Evolutionary conservation across 2,329 filamentous ascomycete species (phyloP).

Genomic region (Colletotrichum lupini): DNA sequence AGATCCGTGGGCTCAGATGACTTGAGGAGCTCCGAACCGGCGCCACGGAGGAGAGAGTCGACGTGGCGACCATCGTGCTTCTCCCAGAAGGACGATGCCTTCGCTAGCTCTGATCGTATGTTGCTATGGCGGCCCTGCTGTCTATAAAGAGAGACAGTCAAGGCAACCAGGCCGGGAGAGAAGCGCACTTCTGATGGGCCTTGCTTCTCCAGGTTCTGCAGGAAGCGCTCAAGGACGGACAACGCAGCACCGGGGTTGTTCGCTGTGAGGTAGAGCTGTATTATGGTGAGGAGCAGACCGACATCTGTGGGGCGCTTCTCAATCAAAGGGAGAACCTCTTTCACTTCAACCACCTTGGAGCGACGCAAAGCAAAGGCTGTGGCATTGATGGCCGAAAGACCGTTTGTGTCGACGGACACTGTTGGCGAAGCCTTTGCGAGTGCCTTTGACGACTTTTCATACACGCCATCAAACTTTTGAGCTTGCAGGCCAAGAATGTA

Average conservation of each 20-base stretch:
- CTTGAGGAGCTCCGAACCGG: constrained; percentile 83
- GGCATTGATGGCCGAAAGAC: constrained; percentile 68
- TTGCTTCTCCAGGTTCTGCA: constrained; percentile 74
- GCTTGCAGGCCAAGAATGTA: constrained; percentile 73
- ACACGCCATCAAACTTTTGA: constrained; percentile 74
- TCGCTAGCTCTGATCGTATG: constrained; percentile 78
- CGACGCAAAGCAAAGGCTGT: constrained; percentile 65
- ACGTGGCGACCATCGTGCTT: constrained; percentile 60
- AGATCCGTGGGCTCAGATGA: constrained; percentile 78
- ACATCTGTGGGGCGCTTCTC: constrained; percentile 83
- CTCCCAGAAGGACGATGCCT: constrained; percentile 85
- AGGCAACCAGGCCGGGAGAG: constrained; percentile 85
- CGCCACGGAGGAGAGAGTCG: constrained; percentile 79
- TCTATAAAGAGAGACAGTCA: constrained; percentile 83
- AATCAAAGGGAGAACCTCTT: constrained; percentile 74
- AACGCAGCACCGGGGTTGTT: constrained; percentile 81
- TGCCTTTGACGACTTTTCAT: constrained; percentile 56
- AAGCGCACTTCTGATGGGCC: constrained; percentile 78
- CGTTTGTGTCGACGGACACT: constrained; percentile 47
- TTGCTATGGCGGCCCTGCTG: constrained; percentile 78
- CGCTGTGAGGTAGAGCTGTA: constrained; percentile 82
- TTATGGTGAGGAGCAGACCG: constrained; percentile 80
- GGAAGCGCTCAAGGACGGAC: constrained; percentile 78
- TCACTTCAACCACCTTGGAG: constrained; percentile 74
- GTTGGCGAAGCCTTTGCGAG: constrained; percentile 46